Evolutionary conservation across 2,329 filamentous ascomycete species (phyloP), one percentile per base, ranked within the genome.

Genomic region (Claviceps africana): DNA sequence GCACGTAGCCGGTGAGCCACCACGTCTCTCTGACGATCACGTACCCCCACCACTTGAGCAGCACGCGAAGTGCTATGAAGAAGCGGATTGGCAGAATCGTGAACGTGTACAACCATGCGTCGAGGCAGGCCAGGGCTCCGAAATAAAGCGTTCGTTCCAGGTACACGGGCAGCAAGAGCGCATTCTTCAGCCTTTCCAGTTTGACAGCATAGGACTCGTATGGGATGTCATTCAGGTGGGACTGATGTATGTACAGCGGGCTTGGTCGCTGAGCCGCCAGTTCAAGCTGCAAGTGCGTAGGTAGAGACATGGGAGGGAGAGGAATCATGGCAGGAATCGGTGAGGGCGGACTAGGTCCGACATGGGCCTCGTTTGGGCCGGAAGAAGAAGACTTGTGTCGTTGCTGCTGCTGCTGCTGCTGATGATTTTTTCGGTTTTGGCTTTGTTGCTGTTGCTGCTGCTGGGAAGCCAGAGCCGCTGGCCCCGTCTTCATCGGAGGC

Each of bases 31-130:
- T 85, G 4, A 74, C 74, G 2, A 91, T 59, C 22, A 89, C 79
- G 35, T 85, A 79, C 2, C 68, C 75, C 87, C 88, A 95, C 77
- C 90, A 97, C 55, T 79, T 77, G 10, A 81, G 66, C 28, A 98
- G 70, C 2, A 97, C 82, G 21, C 80, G 81, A 0, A 91, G 61
- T 1, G 93, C 91, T 54, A 90, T 85, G 51, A 86, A 66, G 60
- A 98, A 97, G 2, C 93, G 80, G 54, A 98, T 76, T 0, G 93
- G 93, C 0, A 98, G 72, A 45, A 98, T 95, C 0, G 93, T 98
- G 60, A 98, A 94, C 0, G 88, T 94, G 69, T 96, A 93, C 1
- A 98, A 78, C 89, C 91, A 98, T 1, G 91, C 86, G 65, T 98
- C 93, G 6, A 98, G 74, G 67, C 93, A 98, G 7, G 91, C 90